These are phyloP conservation scores for Pisolithus sp. DNA, from an alignment of 768 basidiomycete species.

Conservation along the genomic window DNA sequence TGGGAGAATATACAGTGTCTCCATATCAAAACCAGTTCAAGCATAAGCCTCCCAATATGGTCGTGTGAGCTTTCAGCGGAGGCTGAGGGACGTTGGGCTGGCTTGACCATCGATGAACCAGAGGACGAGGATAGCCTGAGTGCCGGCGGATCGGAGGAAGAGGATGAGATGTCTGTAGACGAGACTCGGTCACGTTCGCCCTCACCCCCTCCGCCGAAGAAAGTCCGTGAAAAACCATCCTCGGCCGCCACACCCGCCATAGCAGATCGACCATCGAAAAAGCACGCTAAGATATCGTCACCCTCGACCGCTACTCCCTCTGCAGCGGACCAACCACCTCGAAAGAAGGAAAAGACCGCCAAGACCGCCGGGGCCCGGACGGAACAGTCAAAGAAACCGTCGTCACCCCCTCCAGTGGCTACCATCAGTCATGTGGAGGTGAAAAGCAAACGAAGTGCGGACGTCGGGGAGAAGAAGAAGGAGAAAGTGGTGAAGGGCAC, in stretches of 20 bases:
- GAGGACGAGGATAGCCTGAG: not conserved
- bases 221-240: not conserved
- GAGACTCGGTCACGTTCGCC: not conserved
- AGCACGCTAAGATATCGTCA: not conserved
- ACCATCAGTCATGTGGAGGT: slow-evolving; percentile 37
- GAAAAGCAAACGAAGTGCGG: slow-evolving; percentile 45
- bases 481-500: slow-evolving; percentile 31
- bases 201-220: not conserved
- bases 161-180: not conserved
- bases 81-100: slow-evolving; percentile 26
- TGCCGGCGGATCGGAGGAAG: not conserved
- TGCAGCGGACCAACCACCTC: slow-evolving; percentile 6
- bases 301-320: not conserved
- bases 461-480: slow-evolving; percentile 54
- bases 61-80: slow-evolving; percentile 59
- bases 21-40: slow-evolving; percentile 84
- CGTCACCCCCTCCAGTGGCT: slow-evolving; percentile 3
- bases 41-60: slow-evolving; percentile 89
- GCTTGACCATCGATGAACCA: slow-evolving; percentile 15
- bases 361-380: slow-evolving; percentile 3
- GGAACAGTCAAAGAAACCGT: slow-evolving; percentile 6
- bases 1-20: slow-evolving; percentile 92
- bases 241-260: not conserved
- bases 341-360: slow-evolving; percentile 3
- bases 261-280: slow-evolving; percentile 9